These are phyloP conservation scores for Forsythia suspensa DNA, from an alignment of 257 asterid species.

Conservation along the genomic window DNA sequence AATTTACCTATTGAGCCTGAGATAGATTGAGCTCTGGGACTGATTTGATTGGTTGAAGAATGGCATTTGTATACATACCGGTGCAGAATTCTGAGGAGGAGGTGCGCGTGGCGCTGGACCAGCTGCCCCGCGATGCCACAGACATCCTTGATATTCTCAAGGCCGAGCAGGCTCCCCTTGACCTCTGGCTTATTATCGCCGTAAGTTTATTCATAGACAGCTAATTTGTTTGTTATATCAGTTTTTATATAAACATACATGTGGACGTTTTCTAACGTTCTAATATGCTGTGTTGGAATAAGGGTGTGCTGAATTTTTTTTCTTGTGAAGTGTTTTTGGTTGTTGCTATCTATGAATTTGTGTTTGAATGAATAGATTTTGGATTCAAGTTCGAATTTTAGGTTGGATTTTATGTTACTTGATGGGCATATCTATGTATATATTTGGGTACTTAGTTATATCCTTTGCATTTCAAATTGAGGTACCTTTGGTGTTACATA, in stretches of 20 bases:
- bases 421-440: background rate
- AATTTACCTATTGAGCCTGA: background rate
- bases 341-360: background rate
- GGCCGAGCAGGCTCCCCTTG: slow-evolving; percentile 99
- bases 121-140: slow-evolving; percentile 96
- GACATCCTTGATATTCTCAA: slow-evolving; percentile 95
- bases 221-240: background rate
- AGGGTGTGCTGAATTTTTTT: background rate
- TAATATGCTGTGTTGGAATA: background rate
- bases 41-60: slow-evolving; percentile 19
- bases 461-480: too few species aligned
- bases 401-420: background rate
- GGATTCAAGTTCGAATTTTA: background rate
- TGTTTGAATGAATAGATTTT: background rate
- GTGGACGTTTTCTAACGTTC: background rate
- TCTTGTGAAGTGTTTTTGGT: background rate
- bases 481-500: background rate
- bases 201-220: slow-evolving; percentile 33
- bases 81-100: slow-evolving; percentile 98
- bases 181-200: slow-evolving; percentile 96
- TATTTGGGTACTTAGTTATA: background rate
- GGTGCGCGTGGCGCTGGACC: slow-evolving; percentile 92
- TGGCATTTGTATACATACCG: slow-evolving; percentile 84
- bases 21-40: background rate
- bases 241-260: background rate